Evolutionary conservation across 2,329 filamentous ascomycete genomes (phyloP), one percentile per base, ranked within the genome.

Genomic region (Fusarium proliferatum): DNA sequence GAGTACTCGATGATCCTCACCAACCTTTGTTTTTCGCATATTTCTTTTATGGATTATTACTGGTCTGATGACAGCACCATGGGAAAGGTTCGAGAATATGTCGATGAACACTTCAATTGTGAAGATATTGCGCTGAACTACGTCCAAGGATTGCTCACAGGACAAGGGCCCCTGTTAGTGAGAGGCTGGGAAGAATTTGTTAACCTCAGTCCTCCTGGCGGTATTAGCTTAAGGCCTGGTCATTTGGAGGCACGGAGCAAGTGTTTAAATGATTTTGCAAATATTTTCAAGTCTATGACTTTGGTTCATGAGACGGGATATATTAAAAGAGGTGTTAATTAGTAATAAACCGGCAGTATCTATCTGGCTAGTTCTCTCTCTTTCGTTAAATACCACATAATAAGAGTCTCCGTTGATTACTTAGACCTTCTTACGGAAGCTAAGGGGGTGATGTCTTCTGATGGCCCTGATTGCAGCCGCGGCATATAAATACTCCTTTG

Each of bases 351-450:
- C 4, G 10, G 17, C 16, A 4, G 16, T 17, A 12, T 43, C 11
- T 17, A 5, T 17, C 17, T 17, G 17, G 16, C 6, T 16, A 43
- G 15, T 2, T 16, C n/a, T 17, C 42, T 12, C 0, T 43, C 23
- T 23, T 23, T 2, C 4, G 9, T 26, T 2, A 12, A 43, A 12
- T 8, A 12, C 3, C 17, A 43, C 10, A 43, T 17, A 17, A 23
- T 43, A 0, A 16, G 26, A 11, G 9, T 12, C 42, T 43, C 6
- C 11, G 23, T 43, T 5, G 4, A 2, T 43, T 0, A 43, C 23
- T 17, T 3, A 23, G 6, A 23, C 42, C 41, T 23, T 15, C 13
- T 15, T 16, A 16, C 15, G 16, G 21, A 42, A n/a, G 41, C 41
- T 23, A 15, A 42, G 13, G 9, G 13, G 9, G 9, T n/a, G 9